Base-by-base conservation (phyloP, 805 yeast species). In the Zygosaccharomyces kombuchaensis region DNA sequence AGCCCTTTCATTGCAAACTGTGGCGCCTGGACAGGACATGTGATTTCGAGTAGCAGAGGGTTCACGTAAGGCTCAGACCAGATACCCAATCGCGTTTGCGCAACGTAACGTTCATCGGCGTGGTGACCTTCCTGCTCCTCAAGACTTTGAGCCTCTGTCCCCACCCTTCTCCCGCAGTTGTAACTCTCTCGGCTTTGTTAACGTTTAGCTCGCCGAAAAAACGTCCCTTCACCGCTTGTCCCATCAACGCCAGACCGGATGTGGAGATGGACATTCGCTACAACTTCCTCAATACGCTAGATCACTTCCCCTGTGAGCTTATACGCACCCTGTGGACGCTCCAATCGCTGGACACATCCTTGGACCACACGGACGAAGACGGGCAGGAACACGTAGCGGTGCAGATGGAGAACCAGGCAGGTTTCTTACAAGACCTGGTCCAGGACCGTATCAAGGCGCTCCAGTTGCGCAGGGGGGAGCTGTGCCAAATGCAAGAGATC, bases 251-350 rank as follows among this genome's bases (percentile, higher is more conserved):
- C n/a, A n/a, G n/a, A n/a, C n/a, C n/a, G n/a, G n/a, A n/a, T n/a
- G n/a, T n/a, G 21, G 21, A 19, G 21, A 50, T 52, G 50, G 75
- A 70, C 43, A 66, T 68, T n/a, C 57, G 75, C 36, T 64, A 69
- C 34, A 58, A 66, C 12, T 70, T 69, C 46, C 60, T 71, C 2
- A 60, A 66, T 22, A 55, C 67, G 0, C 59, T 71, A 42, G 77
- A 72, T 47, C 75, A 71, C 48, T 58, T 71, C 12, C 75, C 75
- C 0, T 65, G 73, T 19, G 75, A 72, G 36, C 52, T 72, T n/a
- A 65, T 71, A 9, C 57, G 76, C 17, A 62, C 71, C 30, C 51
- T 71, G 13, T 71, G 76, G 74, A 52, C 67, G 10, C 55, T 70
- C 6, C 74, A 71, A 44, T 57, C 69, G 0, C 49, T 71, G 6